A percentile compares a stretch with the other conserved stretches of the same genome.
phyloP scores from a whole-genome alignment of 2,329 filamentous ascomycete genomes.

The Elsinoe arachidis region DNA sequence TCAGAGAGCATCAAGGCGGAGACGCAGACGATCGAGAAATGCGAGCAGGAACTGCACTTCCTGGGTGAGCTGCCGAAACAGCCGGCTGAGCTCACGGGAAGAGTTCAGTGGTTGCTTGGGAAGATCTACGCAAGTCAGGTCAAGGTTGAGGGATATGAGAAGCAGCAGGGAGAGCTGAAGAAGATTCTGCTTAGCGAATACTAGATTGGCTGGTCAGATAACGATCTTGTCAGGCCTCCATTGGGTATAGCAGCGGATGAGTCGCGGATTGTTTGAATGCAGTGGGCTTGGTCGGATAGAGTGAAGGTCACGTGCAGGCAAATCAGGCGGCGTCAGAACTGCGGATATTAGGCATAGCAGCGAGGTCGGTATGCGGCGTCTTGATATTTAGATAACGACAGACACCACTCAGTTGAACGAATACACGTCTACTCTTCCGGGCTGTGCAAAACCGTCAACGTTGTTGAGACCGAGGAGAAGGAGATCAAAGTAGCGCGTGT shows the following conservation, averaged over 20 bases:
- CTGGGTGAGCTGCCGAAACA: slow-evolving; percentile 63
- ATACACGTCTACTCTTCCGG: background rate
- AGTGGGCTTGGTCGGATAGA: too few species aligned
- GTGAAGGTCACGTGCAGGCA: too few species aligned
- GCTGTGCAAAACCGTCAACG: background rate
- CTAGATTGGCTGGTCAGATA: slow-evolving; percentile 20
- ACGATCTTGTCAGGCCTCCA: background rate
- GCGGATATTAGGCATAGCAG: background rate
- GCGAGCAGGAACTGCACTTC: slow-evolving; percentile 65
- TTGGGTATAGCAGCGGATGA: too few species aligned
- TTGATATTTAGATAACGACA: background rate
- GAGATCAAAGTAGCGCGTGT: too few species aligned
- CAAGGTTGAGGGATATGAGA: slow-evolving; percentile 66
- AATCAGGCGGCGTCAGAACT: too few species aligned
- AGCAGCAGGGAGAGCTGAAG: slow-evolving; percentile 62
- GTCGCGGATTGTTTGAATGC: too few species aligned
- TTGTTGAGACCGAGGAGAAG: background rate
- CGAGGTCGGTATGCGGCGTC: background rate
- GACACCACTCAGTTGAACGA: background rate
- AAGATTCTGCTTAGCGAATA: slow-evolving; percentile 54
- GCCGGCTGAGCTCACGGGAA: slow-evolving; percentile 56
- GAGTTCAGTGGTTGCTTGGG: slow-evolving; percentile 62
- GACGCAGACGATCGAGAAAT: slow-evolving; percentile 65
- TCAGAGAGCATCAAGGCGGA: slow-evolving; percentile 63
- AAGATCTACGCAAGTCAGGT: slow-evolving; percentile 68